phyloP scores from a whole-genome alignment of 768 basidiomycete species.

The Gelatoporia subvermispora region DNA sequence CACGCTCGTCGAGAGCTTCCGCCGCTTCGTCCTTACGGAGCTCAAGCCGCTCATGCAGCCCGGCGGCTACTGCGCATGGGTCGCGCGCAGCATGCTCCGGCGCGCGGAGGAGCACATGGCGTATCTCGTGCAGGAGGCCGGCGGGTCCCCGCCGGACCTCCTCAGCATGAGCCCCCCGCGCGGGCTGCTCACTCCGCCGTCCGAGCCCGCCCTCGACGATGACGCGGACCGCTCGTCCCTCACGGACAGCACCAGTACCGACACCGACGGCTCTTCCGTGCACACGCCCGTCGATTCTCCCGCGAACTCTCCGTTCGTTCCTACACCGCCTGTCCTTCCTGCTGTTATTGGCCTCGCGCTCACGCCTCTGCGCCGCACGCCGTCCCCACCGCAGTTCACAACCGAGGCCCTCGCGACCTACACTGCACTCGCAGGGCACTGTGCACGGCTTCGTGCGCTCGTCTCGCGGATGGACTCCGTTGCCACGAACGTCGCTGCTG shows the following conservation, averaged over 20 bases:
- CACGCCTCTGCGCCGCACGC: constrained; percentile 8
- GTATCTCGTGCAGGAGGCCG: constrained; percentile 13
- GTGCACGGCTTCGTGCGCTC: constrained; percentile 26
- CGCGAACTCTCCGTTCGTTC: constrained; percentile 7
- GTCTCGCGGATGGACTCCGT: constrained; percentile 36
- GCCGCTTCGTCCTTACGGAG: constrained; percentile 54
- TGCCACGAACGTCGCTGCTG: constrained; percentile 35
- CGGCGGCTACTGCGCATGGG: constrained; percentile 50
- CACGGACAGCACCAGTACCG: constrained; percentile 16
- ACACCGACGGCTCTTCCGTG: constrained; percentile 23
- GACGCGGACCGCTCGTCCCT: constrained; percentile 21
- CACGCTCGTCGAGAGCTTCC: constrained; percentile 61
- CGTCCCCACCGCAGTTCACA: constrained; percentile 13
- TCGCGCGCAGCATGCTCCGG: constrained; percentile 49
- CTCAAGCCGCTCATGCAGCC: constrained; percentile 24
- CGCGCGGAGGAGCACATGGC: constrained; percentile 33
- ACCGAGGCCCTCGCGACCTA: constrained; percentile 23
- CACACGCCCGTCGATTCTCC: constrained; percentile 21
- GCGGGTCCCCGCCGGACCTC: constrained; percentile 4
- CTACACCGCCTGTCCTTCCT: background rate
- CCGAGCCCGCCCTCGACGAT: constrained; percentile 27
- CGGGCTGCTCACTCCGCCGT: background rate
- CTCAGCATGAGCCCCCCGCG: background rate
- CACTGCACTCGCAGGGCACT: constrained; percentile 20
- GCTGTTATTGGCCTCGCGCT: background rate